Conservation (phyloP, 306 rosid genomes). For the Calophaca sinica region DNA sequence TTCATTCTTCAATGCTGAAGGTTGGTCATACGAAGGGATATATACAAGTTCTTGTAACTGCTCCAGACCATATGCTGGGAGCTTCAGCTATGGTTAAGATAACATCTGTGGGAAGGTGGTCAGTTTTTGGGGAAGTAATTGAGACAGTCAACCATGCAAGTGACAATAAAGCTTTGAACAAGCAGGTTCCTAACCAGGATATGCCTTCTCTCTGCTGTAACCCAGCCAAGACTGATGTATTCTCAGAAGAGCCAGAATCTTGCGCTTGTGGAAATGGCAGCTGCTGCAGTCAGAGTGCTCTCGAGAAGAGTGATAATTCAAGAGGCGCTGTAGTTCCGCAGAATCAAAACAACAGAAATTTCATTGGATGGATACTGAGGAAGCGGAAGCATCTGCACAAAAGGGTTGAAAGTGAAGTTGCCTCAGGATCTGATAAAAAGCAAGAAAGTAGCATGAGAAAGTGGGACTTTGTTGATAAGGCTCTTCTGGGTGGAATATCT, state of each 20-base stretch:
- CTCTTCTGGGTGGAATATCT: conserved; percentile 82
- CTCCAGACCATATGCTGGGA: conserved; percentile 80
- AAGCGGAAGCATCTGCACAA: conserved; percentile 62
- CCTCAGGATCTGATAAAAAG: conserved; percentile 53
- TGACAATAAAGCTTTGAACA: conserved; percentile 47
- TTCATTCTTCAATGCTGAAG: conserved; percentile 55
- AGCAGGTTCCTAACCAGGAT: conserved; percentile 42
- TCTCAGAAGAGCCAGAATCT: conserved; percentile 53
- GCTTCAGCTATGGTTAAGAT: conserved; percentile 82
- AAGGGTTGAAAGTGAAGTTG: conserved; percentile 50
- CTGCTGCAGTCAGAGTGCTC: conserved; percentile 62
- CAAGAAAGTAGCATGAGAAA: conserved; percentile 47
- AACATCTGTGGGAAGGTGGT: conserved; percentile 94
- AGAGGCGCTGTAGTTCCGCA: conserved; percentile 46
- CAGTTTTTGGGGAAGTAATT: conserved; percentile 88
- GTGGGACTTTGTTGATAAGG: conserved; percentile 75
- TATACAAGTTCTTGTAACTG: conserved; percentile 84
- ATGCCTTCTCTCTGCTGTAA: conserved; percentile 52
- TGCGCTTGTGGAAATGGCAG: conserved; percentile 72
- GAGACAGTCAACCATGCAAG: conserved; percentile 57
- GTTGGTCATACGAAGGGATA: conserved; percentile 99
- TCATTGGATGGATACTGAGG: conserved; percentile 76
- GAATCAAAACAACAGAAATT: conserved; percentile 56
- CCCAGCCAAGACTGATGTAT: conserved; percentile 43
- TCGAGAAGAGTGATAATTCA: conserved; percentile 42